These are phyloP conservation scores for Canavalia gladiata DNA, from an alignment of 306 rosid genomes.

Conservation along the genomic window DNA sequence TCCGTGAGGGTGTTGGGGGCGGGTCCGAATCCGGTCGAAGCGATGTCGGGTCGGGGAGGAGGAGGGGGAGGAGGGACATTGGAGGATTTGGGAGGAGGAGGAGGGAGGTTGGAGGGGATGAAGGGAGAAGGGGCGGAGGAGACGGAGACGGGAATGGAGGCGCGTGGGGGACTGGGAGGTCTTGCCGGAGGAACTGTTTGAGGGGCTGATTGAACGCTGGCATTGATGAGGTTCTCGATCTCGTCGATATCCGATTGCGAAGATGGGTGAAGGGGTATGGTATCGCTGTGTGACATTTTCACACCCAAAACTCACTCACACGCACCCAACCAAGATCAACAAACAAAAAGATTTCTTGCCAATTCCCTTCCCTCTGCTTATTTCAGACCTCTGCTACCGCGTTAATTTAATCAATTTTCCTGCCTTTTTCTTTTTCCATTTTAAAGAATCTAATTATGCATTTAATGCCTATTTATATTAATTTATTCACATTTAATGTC, in stretches of 20 bases:
- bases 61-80: conserved; percentile 47
- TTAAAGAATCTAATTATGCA: neutral
- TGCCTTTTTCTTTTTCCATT: neutral
- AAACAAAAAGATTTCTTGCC: no score
- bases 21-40: conserved; percentile 76
- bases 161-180: conserved; percentile 84
- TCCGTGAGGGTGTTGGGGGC: conserved; percentile 87
- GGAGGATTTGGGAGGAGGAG: conserved; percentile 49
- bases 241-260: conserved; percentile 98
- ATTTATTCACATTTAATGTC: no score
- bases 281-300: conserved; percentile 90
- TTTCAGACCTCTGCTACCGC: neutral
- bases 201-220: conserved; percentile 68
- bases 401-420: neutral
- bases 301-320: neutral
- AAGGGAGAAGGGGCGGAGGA: conserved; percentile 62
- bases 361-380: neutral
- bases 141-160: conserved; percentile 84
- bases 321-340: neutral
- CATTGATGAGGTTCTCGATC: conserved; percentile 95
- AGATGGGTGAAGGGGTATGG: conserved; percentile 88
- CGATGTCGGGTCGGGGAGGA: conserved; percentile 30
- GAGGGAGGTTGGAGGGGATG: conserved; percentile 51
- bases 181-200: conserved; percentile 77
- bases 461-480: no score